Evolutionary conservation across 1,139 yeast species (phyloP), one percentile per base, ranked within the genome.

Genomic region (Pichia sp.): DNA sequence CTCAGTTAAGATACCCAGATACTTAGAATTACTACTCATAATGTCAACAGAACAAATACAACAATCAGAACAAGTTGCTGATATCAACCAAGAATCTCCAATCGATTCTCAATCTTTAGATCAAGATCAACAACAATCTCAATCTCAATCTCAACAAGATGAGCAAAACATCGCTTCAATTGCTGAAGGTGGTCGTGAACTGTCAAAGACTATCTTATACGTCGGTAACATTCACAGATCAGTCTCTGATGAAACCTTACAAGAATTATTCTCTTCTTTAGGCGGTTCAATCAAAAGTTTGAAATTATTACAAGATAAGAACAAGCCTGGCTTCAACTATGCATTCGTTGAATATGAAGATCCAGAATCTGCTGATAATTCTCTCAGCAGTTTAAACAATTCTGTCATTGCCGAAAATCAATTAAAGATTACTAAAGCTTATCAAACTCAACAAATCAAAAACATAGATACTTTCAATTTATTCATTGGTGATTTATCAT

Each of bases 401-500:
- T 49, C 58, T 1, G 60, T 65, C 38, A 60, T 85, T 41, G 77
- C 77, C 54, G 74, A 76, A 48, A 68, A 73, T 37, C 80, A 76
- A 44, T 72, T 89, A 53, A 78, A 73, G 54, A 79, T 89, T 60
- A 85, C 87, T 58, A 85, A 90, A 85, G 97, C 96, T 14, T 88
- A 76, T 68, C 93, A 86, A 65, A 80, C 90, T 34, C 83, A 83
- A 57, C 81, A 79, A 52, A 75, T 77, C 43, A 78, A 72, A 55
- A 70, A 68, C 44, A 70, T 63, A 56, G 79, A 76, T 35, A 78
- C 85, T 31, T 85, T 73, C 66, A 87, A 86, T 61, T 70, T 90
- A 43, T 90, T 89, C 65, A 91, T 90, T 20, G 96, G 97, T 46
- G 96, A 90, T 65, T 74, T 90, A 58, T 81, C 89, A 33, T 75